A percentile compares a stretch with the other conserved stretches of the same genome.
phyloP scores from a whole-genome alignment of 805 yeast species.

The Huiozyma sinensis region DNA sequence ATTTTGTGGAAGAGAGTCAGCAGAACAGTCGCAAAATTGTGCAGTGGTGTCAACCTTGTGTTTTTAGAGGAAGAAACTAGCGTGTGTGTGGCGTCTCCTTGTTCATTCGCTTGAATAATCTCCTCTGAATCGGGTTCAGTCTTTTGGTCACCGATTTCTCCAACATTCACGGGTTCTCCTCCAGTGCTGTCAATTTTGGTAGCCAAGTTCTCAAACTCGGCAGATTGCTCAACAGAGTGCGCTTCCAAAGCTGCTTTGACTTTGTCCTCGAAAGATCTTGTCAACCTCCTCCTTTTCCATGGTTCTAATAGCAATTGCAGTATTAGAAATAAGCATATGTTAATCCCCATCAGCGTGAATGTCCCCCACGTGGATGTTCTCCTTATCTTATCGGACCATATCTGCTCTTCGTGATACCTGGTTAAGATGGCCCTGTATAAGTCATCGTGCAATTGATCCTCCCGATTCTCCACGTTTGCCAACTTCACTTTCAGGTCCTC shows the following conservation, averaged over 20 bases:
- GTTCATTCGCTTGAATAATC: too few relatives aligned
- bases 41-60: too few relatives aligned
- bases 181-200: background rate
- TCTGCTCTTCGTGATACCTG: conserved; percentile 91
- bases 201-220: background rate
- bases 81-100: too few relatives aligned
- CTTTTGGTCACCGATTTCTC: too few relatives aligned
- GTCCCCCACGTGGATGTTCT: conserved; percentile 97
- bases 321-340: conserved; percentile 61
- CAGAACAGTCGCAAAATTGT: too few relatives aligned
- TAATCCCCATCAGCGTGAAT: conserved; percentile 76
- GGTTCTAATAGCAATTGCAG: conserved; percentile 91
- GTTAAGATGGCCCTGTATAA: conserved; percentile 70
- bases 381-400: conserved; percentile 95
- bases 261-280: conserved; percentile 72
- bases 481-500: conserved; percentile 38
- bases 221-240: conserved; percentile 1
- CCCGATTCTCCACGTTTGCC: conserved; percentile 43
- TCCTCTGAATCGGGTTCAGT: too few relatives aligned
- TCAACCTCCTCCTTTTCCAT: conserved; percentile 77
- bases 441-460: conserved; percentile 59
- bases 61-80: too few relatives aligned
- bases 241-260: conserved; percentile 46
- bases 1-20: too few relatives aligned
- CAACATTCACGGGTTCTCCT: too few relatives aligned